Base-by-base conservation (phyloP, 2,329 filamentous ascomycete genomes). In the Dactylellina leptospora region DNA sequence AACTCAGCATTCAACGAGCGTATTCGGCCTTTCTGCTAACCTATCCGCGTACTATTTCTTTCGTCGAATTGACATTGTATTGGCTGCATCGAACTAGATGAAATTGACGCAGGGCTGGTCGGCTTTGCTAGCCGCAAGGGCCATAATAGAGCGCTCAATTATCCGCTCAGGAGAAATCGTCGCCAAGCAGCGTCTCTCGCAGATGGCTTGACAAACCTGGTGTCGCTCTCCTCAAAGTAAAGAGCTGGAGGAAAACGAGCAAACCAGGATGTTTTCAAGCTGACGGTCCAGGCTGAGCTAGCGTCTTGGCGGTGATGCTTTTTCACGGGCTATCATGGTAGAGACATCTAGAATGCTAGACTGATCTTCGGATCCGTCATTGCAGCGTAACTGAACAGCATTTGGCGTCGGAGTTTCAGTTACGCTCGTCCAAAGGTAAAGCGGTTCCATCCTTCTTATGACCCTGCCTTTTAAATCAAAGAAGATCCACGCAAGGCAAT, bases 231-330 rank as follows among this genome's bases (percentile, higher is more conserved):
- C 23, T 10, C 16, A 44, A 38, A 22, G 13, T 56, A 8, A 40
- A 47, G 28, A 4, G 38, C 45, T 68, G 28, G 20, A 60, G 2
- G 28, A n/a, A 11, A 54, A n/a, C n/a, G n/a, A n/a, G n/a, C n/a
- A n/a, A n/a, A n/a, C n/a, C n/a, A n/a, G n/a, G n/a, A n/a, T n/a
- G n/a, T n/a, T n/a, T n/a, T n/a, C n/a, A n/a, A n/a, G n/a, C n/a
- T n/a, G n/a, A n/a, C n/a, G 47, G 62, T 68, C 62, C 47, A 68
- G 62, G 54, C 54, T 28, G n/a, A 47, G 11, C 38, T 68, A 68
- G 62, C 25, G 54, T 22, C 54, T 68, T 60, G 54, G 62, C 54
- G 27, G 8, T 11, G 20, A 51, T 33, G 11, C 11, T 33, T 11
- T 5, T 40, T n/a, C n/a, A n/a, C n/a, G n/a, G n/a, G n/a, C n/a